These are phyloP conservation scores for Saccharomyces hybrid DNA, from an alignment of 1,139 yeast genomes.

Conservation along the genomic window DNA sequence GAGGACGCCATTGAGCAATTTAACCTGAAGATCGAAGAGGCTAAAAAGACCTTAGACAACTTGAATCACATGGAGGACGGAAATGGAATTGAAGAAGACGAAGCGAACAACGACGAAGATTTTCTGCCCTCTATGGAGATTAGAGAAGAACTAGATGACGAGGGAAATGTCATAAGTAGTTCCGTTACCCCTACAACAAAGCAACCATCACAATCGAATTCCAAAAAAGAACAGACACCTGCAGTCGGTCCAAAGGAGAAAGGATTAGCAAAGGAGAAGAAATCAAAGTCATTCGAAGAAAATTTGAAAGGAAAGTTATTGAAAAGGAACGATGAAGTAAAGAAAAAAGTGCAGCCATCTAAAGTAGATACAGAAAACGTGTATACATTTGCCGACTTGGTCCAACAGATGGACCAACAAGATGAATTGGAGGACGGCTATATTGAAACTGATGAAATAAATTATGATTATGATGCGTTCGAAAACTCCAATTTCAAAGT, in stretches of 20 bases:
- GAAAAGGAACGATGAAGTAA: constrained; percentile 1
- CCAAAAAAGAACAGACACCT: constrained; percentile 13
- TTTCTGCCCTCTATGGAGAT: constrained; percentile 71
- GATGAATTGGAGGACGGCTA: constrained; percentile 36
- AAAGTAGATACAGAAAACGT: constrained; percentile 43
- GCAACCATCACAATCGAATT: background rate
- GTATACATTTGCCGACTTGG: constrained; percentile 30
- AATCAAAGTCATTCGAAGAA: constrained; percentile 11
- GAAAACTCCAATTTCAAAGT: constrained; percentile 34
- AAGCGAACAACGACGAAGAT: constrained; percentile 22
- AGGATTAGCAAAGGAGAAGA: background rate
- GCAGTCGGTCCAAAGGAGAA: constrained; percentile 2
- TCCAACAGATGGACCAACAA: constrained; percentile 30
- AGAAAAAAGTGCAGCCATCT: background rate
- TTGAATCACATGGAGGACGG: constrained; percentile 22
- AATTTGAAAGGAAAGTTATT: constrained; percentile 15
- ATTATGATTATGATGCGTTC: constrained; percentile 33
- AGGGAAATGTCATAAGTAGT: constrained; percentile 51
- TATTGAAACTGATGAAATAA: constrained; percentile 33
- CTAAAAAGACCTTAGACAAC: constrained; percentile 33
- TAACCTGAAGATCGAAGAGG: constrained; percentile 39
- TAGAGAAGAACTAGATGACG: constrained; percentile 75
- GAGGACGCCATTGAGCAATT: constrained; percentile 36
- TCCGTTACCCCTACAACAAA: constrained; percentile 32
- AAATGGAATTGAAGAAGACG: constrained; percentile 1